These are phyloP conservation scores for Monascus ruber DNA, from an alignment of 2,329 filamentous ascomycete genomes.

Conservation along the genomic window DNA sequence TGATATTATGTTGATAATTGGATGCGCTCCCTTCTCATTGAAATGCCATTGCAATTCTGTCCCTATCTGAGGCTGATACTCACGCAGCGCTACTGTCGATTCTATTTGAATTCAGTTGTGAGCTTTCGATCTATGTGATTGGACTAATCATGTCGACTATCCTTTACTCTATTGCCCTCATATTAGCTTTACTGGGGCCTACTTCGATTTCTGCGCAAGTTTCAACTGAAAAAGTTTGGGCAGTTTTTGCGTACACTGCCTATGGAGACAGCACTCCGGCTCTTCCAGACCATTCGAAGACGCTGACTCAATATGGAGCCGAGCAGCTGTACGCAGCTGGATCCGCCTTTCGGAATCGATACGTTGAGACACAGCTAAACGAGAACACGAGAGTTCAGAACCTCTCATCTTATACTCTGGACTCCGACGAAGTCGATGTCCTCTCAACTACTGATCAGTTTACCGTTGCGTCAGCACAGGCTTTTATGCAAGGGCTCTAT, in stretches of 20 bases:
- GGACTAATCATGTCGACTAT: no score
- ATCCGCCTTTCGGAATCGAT: constrained; percentile 40
- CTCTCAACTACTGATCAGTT: constrained; percentile 38
- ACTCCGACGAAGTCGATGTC: constrained; percentile 37
- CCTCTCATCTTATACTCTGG: constrained; percentile 34
- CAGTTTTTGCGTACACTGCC: constrained; percentile 42
- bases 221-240: constrained; percentile 28
- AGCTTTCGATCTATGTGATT: not conserved
- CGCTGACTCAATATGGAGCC: constrained; percentile 45
- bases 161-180: constrained; percentile 1
- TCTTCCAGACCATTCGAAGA: constrained; percentile 22
- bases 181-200: constrained; percentile 7
- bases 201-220: constrained; percentile 14
- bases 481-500: constrained; percentile 52
- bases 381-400: constrained; percentile 29
- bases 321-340: constrained; percentile 42
- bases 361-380: constrained; percentile 29
- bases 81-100: no score
- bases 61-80: no score
- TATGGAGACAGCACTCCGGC: constrained; percentile 45
- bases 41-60: no score
- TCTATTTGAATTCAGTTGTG: not conserved
- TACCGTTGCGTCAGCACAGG: constrained; percentile 43
- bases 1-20: no score
- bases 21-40: no score